Evolutionary conservation across 2,329 filamentous ascomycete species (phyloP).

Genomic region (Ascochyta lentis): DNA sequence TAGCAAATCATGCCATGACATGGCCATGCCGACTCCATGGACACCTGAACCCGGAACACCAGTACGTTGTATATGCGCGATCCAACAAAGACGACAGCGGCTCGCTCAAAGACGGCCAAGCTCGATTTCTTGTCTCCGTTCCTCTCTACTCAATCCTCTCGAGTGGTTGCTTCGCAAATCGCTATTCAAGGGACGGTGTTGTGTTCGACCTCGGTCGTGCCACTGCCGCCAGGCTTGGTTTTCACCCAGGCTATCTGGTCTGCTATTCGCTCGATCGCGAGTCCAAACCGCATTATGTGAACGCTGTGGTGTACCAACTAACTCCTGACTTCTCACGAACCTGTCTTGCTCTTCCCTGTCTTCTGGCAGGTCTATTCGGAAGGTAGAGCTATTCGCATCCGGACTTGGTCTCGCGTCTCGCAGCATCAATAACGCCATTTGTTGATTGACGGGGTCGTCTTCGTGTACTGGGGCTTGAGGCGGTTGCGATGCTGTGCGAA

Average conservation of each 20-base stretch:
- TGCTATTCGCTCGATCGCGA: conserved; percentile 32
- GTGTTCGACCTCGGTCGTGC: conserved; percentile 40
- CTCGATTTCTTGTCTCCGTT: conserved; percentile 52
- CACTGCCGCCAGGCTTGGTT: conserved; percentile 38
- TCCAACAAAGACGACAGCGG: not conserved
- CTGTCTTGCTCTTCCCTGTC: conserved; percentile 39
- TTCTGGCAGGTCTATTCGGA: conserved; percentile 51
- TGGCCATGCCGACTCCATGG: conserved; percentile 10
- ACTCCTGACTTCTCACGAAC: conserved; percentile 36
- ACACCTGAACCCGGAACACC: conserved; percentile 22
- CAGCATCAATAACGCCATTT: conserved; percentile 57
- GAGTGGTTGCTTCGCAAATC: conserved; percentile 38
- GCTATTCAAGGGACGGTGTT: conserved; percentile 35
- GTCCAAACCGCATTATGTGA: conserved; percentile 29
- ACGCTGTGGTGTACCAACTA: conserved; percentile 38
- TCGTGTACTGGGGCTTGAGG: conserved; percentile 48
- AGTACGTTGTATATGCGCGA: conserved; percentile 14
- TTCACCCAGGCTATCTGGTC: conserved; percentile 39
- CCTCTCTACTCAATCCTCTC: conserved; percentile 46
- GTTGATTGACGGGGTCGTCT: conserved; percentile 58
- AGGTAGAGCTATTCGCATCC: conserved; percentile 50
- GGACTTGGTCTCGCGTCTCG: conserved; percentile 42
- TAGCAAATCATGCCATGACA: not conserved
- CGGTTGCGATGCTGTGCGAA: conserved; percentile 34
- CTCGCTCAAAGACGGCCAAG: conserved; percentile 32